Conservation (phyloP, 371 early-diverging fungal species). For the Cokeromyces recurvatus region DNA sequence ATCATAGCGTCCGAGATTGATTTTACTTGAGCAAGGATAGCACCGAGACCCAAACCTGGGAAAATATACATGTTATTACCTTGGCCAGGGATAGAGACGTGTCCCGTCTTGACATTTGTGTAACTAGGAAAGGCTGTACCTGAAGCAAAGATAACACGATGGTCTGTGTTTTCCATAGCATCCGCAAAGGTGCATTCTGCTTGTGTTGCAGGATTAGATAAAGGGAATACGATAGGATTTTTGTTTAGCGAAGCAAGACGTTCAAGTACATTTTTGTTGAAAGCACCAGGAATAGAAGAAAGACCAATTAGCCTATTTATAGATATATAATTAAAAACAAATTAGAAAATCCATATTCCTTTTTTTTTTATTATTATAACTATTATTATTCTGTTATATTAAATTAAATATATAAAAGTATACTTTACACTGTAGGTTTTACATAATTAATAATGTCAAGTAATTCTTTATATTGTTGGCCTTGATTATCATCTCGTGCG, state of each 20-base stretch:
- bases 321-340: too few species aligned
- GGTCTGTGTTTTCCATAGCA: slow-evolving; percentile 79
- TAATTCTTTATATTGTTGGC: slow-evolving; percentile 65
- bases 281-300: slow-evolving; percentile 74
- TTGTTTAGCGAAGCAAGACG: slow-evolving; percentile 71
- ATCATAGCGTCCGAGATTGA: slow-evolving; percentile 77
- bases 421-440: slow-evolving; percentile 8
- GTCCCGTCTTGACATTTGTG: slow-evolving; percentile 54
- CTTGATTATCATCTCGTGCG: slow-evolving; percentile 75
- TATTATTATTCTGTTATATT: too few species aligned
- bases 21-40: slow-evolving; percentile 61
- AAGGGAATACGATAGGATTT: slow-evolving; percentile 90
- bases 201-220: slow-evolving; percentile 85
- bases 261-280: slow-evolving; percentile 53
- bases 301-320: slow-evolving; percentile 79
- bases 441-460: slow-evolving; percentile 71
- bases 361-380: too few species aligned
- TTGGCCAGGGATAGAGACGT: slow-evolving; percentile 70
- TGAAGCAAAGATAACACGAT: slow-evolving; percentile 87
- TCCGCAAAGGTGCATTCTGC: slow-evolving; percentile 91
- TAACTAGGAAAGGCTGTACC: slow-evolving; percentile 90
- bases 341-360: too few species aligned
- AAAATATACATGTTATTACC: slow-evolving; percentile 93
- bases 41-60: slow-evolving; percentile 90
- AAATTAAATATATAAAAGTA: too few species aligned